Conservation (phyloP, 495 filamentous ascomycete genomes). For the Lepraria neglecta region DNA sequence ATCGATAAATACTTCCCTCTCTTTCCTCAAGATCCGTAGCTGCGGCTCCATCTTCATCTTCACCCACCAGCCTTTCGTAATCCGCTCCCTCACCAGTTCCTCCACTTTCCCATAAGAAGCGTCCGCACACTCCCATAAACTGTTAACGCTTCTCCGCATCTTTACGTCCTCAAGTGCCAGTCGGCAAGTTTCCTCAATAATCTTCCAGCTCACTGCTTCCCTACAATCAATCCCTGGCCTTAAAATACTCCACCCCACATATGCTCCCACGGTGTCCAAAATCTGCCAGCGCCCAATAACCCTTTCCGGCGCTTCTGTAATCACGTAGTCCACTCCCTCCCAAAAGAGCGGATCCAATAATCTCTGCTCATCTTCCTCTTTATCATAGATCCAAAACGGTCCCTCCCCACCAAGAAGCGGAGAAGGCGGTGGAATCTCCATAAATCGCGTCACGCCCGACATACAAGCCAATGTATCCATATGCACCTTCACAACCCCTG, state of each 20-base stretch:
- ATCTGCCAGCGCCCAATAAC: slow-evolving; percentile 65
- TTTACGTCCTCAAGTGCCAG: slow-evolving; percentile 13
- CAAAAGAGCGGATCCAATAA: slow-evolving; percentile 66
- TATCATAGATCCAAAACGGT: slow-evolving; percentile 49
- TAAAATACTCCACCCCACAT: slow-evolving; percentile 61
- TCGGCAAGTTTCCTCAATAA: slow-evolving; percentile 27
- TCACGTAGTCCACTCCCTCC: slow-evolving; percentile 71
- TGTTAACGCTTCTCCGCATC: slow-evolving; percentile 1
- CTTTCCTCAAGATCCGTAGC: slow-evolving; percentile 51
- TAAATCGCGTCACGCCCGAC: slow-evolving; percentile 88
- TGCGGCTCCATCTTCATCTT: slow-evolving; percentile 53
- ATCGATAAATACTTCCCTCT: slow-evolving; percentile 18
- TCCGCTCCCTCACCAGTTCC: slow-evolving; percentile 26
- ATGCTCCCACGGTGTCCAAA: slow-evolving; percentile 61
- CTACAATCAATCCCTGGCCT: slow-evolving; percentile 42
- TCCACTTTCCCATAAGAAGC: slow-evolving; percentile 19
- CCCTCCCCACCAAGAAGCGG: slow-evolving; percentile 2
- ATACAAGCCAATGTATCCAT: slow-evolving; percentile 86
- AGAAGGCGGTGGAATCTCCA: slow-evolving; percentile 39
- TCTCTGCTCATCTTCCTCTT: slow-evolving; percentile 42
- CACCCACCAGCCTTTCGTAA: slow-evolving; percentile 59
- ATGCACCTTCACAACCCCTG: slow-evolving; percentile 46
- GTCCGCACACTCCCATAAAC: slow-evolving; percentile 9
- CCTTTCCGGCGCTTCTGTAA: slow-evolving; percentile 59
- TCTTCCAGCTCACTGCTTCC: slow-evolving; percentile 9